A percentile compares a stretch with the other conserved stretches of the same genome.
These are phyloP conservation scores for Heimioporus punctisporus DNA, from an alignment of 1,284 basidiomycete genomes.

Conservation along the genomic window DNA sequence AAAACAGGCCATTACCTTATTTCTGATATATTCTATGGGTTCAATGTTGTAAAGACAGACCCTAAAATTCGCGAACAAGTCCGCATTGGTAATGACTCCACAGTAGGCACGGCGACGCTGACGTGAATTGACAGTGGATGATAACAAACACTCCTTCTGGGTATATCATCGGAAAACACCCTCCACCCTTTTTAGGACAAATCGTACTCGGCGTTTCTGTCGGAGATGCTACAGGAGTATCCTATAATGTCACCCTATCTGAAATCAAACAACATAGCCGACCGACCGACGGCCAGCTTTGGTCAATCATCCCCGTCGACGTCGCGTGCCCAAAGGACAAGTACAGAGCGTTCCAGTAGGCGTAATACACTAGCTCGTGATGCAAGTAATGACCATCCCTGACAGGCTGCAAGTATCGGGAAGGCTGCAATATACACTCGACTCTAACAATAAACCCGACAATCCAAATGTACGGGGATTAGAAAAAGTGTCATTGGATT, in stretches of 20 bases:
- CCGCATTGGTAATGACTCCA: too few relatives aligned
- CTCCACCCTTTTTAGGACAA: background rate
- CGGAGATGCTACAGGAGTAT: background rate
- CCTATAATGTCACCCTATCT: background rate
- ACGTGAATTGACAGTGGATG: conserved; percentile 1
- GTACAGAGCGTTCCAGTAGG: background rate
- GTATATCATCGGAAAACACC: conserved; percentile 7
- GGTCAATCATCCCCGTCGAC: conserved; percentile 6
- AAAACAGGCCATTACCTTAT: background rate
- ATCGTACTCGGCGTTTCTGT: background rate
- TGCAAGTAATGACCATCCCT: background rate
- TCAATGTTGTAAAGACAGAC: background rate
- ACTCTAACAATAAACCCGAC: background rate
- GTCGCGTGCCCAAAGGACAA: too few relatives aligned
- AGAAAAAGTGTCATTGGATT: background rate
- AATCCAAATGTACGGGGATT: background rate
- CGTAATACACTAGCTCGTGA: background rate
- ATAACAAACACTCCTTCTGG: conserved; percentile 3
- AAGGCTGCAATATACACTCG: background rate
- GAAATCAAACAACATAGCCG: too few relatives aligned
- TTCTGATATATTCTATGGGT: background rate
- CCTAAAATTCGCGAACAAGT: too few relatives aligned
- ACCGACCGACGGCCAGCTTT: background rate
- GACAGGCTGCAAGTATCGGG: background rate
- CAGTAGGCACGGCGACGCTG: too few relatives aligned